These are phyloP conservation scores for Misopates orontium DNA, from an alignment of 257 asterid genomes.

Conservation along the genomic window DNA sequence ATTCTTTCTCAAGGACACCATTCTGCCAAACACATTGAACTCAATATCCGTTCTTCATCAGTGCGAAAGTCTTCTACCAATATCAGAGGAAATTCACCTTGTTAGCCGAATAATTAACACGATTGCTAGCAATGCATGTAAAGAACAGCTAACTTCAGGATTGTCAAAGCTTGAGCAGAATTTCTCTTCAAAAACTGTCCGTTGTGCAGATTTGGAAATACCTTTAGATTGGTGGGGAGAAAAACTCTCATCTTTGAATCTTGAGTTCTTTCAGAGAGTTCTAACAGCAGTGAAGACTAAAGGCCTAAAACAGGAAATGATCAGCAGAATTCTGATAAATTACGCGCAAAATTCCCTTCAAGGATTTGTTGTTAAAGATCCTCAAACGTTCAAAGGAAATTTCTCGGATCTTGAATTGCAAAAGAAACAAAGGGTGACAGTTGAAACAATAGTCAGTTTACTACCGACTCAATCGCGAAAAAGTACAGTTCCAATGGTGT, in stretches of 20 bases:
- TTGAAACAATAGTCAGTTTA: constrained; percentile 61
- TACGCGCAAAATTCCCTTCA: constrained; percentile 80
- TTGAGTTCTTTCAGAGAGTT: constrained; percentile 78
- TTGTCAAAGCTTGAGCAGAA: constrained; percentile 75
- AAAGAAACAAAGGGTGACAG: constrained; percentile 66
- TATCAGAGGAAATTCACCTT: constrained; percentile 62
- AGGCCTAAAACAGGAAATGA: constrained; percentile 83
- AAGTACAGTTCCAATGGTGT: constrained; percentile 82
- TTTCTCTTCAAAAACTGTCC: constrained; percentile 43
- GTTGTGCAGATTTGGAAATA: constrained; percentile 48
- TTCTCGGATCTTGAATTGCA: constrained; percentile 48
- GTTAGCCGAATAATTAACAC: constrained; percentile 59
- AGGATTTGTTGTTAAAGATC: constrained; percentile 53
- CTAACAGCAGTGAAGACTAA: constrained; percentile 67
- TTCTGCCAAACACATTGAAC: constrained; percentile 63
- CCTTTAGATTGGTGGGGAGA: constrained; percentile 91
- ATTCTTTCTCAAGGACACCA: constrained; percentile 50
- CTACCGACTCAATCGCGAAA: constrained; percentile 82
- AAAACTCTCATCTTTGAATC: constrained; percentile 53
- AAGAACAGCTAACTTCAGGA: constrained; percentile 87
- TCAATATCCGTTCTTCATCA: constrained; percentile 69
- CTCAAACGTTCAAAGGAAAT: constrained; percentile 51
- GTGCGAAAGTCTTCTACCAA: constrained; percentile 64
- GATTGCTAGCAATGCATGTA: constrained; percentile 76
- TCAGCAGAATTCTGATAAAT: constrained; percentile 69